phyloP scores from a whole-genome alignment of 257 asterid species.

The Pogostemon cablin region DNA sequence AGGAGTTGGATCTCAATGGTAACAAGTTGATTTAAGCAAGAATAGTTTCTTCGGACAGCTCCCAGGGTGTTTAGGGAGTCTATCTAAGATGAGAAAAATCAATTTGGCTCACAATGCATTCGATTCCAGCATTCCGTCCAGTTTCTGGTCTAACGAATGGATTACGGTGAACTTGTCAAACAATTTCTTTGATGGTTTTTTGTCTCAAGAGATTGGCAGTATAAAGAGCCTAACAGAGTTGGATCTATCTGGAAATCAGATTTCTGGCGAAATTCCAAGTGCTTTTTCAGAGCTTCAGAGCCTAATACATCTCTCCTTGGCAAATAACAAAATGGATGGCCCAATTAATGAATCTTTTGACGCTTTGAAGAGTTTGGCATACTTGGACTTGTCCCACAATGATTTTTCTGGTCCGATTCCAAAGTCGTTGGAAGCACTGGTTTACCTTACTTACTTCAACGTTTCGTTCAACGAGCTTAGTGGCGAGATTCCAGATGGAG shows the following conservation, averaged over 20 bases:
- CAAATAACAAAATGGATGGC: conserved; percentile 7
- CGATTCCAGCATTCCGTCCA: background rate
- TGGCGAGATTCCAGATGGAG: conserved; percentile 21
- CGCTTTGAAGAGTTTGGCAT: background rate
- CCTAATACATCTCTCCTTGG: background rate
- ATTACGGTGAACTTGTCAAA: background rate
- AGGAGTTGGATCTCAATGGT: background rate
- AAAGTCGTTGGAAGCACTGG: background rate
- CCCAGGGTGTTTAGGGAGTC: background rate
- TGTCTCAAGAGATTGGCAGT: background rate
- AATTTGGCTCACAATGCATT: background rate
- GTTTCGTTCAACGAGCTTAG: conserved; percentile 24
- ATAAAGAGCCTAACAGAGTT: background rate
- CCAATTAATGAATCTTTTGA: background rate
- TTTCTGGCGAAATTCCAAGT: conserved; percentile 2
- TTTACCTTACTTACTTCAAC: background rate
- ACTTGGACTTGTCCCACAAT: background rate
- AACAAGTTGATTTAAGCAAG: background rate
- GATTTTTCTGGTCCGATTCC: background rate
- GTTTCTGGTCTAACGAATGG: background rate
- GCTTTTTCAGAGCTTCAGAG: background rate
- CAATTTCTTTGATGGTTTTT: background rate
- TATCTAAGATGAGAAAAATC: background rate
- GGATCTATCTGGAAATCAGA: conserved; percentile 1
- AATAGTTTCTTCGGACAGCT: background rate